phyloP scores from a whole-genome alignment of 2,329 filamentous ascomycete species.

The Thielaviopsis populi region DNA sequence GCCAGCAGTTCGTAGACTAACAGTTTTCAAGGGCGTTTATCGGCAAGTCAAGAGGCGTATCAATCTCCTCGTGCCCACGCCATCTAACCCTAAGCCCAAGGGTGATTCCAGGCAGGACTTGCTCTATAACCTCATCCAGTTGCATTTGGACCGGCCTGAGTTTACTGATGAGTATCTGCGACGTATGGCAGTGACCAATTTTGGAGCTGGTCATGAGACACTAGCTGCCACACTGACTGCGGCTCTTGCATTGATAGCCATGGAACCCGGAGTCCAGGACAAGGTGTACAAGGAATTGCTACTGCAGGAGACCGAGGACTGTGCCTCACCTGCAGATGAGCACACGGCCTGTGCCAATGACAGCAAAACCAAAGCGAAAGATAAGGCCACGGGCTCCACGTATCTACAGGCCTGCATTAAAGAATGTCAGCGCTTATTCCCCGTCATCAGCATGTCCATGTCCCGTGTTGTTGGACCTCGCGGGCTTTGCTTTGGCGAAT shows the following conservation, averaged over 20 bases:
- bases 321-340: neutral
- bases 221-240: slow-evolving; percentile 38
- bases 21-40: slow-evolving; percentile 14
- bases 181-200: slow-evolving; percentile 39
- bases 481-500: slow-evolving; percentile 27
- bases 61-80: neutral
- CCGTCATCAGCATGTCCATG: slow-evolving; percentile 38
- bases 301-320: neutral
- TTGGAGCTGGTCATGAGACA: slow-evolving; percentile 41
- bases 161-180: slow-evolving; percentile 35
- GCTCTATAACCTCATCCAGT: slow-evolving; percentile 31
- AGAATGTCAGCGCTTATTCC: slow-evolving; percentile 36
- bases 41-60: slow-evolving; percentile 17
- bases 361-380: neutral
- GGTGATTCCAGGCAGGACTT: slow-evolving; percentile 28
- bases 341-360: neutral
- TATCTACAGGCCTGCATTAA: slow-evolving; percentile 31
- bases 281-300: slow-evolving; percentile 22
- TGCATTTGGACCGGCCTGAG: slow-evolving; percentile 31
- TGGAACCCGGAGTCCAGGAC: slow-evolving; percentile 24
- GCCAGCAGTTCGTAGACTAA: neutral
- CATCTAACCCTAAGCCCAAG: slow-evolving; percentile 22
- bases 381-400: slow-evolving; percentile 22
- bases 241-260: slow-evolving; percentile 32
- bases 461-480: slow-evolving; percentile 30